Evolutionary conservation across 768 basidiomycete genomes (phyloP), one percentile per base, ranked within the genome.

Genomic region (Trametes maxima): DNA sequence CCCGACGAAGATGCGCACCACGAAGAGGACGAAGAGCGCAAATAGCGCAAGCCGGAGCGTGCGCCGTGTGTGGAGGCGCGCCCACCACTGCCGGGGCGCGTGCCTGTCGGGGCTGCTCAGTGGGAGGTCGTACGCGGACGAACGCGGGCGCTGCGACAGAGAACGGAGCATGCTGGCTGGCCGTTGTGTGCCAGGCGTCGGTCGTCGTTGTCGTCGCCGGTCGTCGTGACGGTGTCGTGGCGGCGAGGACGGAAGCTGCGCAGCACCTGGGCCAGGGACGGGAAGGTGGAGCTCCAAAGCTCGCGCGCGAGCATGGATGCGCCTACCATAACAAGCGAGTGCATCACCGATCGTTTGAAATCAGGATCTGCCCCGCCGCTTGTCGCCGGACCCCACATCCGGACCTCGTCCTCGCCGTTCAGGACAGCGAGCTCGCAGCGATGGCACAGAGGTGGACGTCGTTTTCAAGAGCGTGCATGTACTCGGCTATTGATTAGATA

Each of bases 151-250:
- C 37, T 25, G 44, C 3, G 61, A 57, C 24, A 62, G 44, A 17
- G 61, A 62, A n/a, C 56, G 61, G 36, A 62, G 55, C 61, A 62
- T 62, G 51, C 43, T 35, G 35, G 57, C 45, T 56, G 36, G 19
- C 2, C 36, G 44, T n/a, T n/a, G 12, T 36, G 46, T 19, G 39
- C 12, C 33, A 33, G 39, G 4, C 51, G 51, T 21, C 19, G 28
- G 60, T 61, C 52, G 54, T 47, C 47, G 52, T 25, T 46, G 8
- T 17, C 25, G 22, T 47, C 6, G 46, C 46, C 21, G 39, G 13
- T 24, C 22, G 37, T 12, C 45, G 33, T 22, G 22, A 10, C 7
- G 7, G 28, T 17, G 50, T 52, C 33, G 50, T n/a, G 35, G 35
- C 37, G 17, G 17, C 36, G 28, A 21, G 33, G 14, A 17, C 28